Conservation (phyloP, 371 early-diverging fungal species). For the Mortierella sp. region DNA sequence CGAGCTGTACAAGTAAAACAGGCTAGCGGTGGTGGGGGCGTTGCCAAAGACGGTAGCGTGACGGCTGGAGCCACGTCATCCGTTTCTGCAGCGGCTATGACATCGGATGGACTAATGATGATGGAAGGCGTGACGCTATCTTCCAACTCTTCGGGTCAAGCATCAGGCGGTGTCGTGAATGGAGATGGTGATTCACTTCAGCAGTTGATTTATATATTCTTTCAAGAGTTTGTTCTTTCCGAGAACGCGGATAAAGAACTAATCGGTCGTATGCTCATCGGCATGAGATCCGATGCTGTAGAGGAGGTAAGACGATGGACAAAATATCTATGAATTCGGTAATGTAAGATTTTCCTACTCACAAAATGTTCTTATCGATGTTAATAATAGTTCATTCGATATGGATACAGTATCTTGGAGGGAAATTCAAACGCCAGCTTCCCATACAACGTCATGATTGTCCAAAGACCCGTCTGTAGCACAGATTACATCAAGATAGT, state of each 20-base stretch:
- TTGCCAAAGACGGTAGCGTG: slow-evolving; percentile 1
- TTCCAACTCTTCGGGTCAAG: slow-evolving; percentile 3
- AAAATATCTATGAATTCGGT: not conserved
- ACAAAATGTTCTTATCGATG: not conserved
- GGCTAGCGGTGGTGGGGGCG: not conserved
- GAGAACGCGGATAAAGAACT: slow-evolving; percentile 57
- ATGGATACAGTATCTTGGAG: slow-evolving; percentile 43
- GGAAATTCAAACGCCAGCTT: slow-evolving; percentile 46
- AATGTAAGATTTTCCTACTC: no score
- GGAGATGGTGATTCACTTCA: slow-evolving; percentile 57
- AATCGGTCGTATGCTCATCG: slow-evolving; percentile 50
- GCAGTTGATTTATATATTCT: slow-evolving; percentile 67
- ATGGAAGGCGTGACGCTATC: slow-evolving; percentile 47
- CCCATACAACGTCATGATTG: slow-evolving; percentile 62
- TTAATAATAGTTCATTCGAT: slow-evolving; percentile 46
- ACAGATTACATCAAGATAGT: slow-evolving; percentile 57
- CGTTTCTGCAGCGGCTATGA: not conserved
- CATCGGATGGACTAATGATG: slow-evolving; percentile 33
- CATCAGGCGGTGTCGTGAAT: not conserved
- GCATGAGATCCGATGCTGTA: slow-evolving; percentile 44
- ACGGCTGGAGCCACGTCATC: not conserved
- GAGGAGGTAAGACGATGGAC: slow-evolving; percentile 34
- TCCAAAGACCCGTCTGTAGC: slow-evolving; percentile 43
- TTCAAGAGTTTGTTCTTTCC: slow-evolving; percentile 64
- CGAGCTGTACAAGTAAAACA: slow-evolving; percentile 22